phyloP scores from a whole-genome alignment of 306 rosid genomes.

The Vachellia collinsii region DNA sequence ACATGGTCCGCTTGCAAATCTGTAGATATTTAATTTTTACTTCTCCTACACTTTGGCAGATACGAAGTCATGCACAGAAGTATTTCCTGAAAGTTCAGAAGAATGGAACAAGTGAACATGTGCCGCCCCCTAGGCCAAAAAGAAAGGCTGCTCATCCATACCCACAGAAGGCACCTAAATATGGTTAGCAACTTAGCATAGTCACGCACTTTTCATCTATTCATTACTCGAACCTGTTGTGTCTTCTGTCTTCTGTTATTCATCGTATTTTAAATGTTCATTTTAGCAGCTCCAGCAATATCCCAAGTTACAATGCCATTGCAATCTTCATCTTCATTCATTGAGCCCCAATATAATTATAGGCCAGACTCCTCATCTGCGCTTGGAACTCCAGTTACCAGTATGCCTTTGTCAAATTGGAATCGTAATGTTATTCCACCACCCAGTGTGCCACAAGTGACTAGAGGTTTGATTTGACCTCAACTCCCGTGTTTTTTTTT shows the following conservation, averaged over 20 bases:
- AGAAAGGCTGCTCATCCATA: conserved; percentile 95
- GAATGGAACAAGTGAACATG: conserved; percentile 85
- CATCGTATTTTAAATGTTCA: not conserved
- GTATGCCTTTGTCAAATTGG: conserved; percentile 68
- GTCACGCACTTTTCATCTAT: conserved; percentile 3
- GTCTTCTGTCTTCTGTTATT: conserved; percentile 1
- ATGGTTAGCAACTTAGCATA: conserved; percentile 47
- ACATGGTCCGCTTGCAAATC: not conserved
- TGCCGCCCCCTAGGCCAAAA: conserved; percentile 98
- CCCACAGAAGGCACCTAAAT: conserved; percentile 94
- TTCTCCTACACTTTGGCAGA: conserved; percentile 51
- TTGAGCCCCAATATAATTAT: conserved; percentile 57
- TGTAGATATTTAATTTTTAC: not conserved
- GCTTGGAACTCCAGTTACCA: conserved; percentile 59
- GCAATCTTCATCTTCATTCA: conserved; percentile 63
- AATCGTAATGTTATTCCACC: conserved; percentile 53
- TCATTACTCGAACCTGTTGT: conserved; percentile 26
- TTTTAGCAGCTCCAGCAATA: conserved; percentile 53
- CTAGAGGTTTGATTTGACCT: conserved; percentile 62
- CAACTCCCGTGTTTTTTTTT: not conserved
- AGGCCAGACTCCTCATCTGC: conserved; percentile 67
- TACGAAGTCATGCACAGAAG: conserved; percentile 97
- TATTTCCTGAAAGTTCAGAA: conserved; percentile 95
- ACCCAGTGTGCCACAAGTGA: conserved; percentile 49
- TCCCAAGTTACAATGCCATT: conserved; percentile 50